Evolutionary conservation across 176 grass and related monocot genomes (phyloP).

Genomic region (Avena insularis): DNA sequence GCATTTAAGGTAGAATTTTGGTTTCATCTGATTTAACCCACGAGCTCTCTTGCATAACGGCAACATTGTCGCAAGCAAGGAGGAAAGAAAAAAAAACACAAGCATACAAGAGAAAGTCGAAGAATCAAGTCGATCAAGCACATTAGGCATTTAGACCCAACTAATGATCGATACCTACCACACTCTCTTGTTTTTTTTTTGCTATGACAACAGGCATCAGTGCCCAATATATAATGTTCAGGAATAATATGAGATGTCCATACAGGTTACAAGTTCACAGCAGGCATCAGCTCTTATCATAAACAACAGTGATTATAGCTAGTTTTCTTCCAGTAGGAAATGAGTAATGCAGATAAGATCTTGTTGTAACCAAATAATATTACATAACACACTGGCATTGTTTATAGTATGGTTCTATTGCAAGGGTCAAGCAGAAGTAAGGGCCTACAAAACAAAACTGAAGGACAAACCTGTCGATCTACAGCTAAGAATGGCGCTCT

Average conservation of each 20-base stretch:
- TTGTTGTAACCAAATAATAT: background rate
- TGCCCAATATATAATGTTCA: background rate
- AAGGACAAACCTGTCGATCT: constrained; percentile 31
- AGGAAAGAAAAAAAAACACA: background rate
- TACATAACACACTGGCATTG: constrained; percentile 2
- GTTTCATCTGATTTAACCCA: too few species aligned
- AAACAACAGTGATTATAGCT: background rate
- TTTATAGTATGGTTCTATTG: constrained; percentile 13
- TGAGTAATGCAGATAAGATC: background rate
- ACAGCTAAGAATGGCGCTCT: constrained; percentile 35
- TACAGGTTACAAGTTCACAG: constrained; percentile 16
- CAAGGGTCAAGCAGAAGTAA: background rate
- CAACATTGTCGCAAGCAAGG: background rate
- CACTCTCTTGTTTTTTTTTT: background rate
- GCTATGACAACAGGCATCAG: background rate
- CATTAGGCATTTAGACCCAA: background rate
- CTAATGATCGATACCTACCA: background rate
- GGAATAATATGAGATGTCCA: constrained; percentile 7
- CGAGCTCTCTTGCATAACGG: background rate
- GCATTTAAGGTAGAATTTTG: too few species aligned
- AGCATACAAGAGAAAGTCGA: background rate
- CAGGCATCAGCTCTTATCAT: background rate
- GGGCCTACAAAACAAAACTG: constrained; percentile 17
- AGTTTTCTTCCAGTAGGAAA: constrained; percentile 11
- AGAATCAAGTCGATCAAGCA: background rate